These are phyloP conservation scores for Fusarium sp. DNA, from an alignment of 2,329 filamentous ascomycete species.

Conservation along the genomic window DNA sequence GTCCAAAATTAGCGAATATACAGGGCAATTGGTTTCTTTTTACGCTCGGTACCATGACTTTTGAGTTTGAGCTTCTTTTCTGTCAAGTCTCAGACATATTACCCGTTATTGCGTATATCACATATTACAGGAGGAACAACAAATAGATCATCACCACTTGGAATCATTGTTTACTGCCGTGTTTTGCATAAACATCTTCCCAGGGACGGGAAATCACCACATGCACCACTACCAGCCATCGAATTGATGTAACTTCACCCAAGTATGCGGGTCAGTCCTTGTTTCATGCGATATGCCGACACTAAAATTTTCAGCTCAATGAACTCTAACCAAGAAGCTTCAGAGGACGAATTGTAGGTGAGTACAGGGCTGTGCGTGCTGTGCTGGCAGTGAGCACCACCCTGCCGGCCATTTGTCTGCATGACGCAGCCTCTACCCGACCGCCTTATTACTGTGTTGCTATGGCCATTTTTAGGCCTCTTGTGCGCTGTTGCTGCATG, in stretches of 20 bases:
- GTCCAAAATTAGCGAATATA: too few species aligned
- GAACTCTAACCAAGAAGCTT: neutral
- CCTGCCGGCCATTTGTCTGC: constrained; percentile 2
- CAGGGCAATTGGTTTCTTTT: too few species aligned
- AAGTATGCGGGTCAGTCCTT: neutral
- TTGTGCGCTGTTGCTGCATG: constrained; percentile 27
- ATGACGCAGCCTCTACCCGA: constrained; percentile 2
- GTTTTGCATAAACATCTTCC: constrained; percentile 4
- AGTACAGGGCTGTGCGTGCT: neutral
- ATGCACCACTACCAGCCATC: constrained; percentile 6
- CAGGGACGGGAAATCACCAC: neutral
- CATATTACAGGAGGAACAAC: neutral
- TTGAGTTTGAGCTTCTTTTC: too few species aligned
- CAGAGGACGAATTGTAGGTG: neutral
- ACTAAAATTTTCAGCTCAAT: constrained; percentile 2
- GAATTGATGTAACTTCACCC: constrained; percentile 5
- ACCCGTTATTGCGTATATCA: neutral
- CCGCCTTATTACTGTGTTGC: constrained; percentile 9
- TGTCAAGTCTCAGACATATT: too few species aligned
- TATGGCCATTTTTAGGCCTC: constrained; percentile 12
- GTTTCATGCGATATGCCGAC: constrained; percentile 18
- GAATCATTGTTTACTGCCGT: neutral
- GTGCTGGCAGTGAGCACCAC: neutral
- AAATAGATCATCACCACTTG: too few species aligned
- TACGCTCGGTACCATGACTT: too few species aligned